phyloP scores from a whole-genome alignment of 2,329 filamentous ascomycete genomes.

The Xylariaceae sp. region DNA sequence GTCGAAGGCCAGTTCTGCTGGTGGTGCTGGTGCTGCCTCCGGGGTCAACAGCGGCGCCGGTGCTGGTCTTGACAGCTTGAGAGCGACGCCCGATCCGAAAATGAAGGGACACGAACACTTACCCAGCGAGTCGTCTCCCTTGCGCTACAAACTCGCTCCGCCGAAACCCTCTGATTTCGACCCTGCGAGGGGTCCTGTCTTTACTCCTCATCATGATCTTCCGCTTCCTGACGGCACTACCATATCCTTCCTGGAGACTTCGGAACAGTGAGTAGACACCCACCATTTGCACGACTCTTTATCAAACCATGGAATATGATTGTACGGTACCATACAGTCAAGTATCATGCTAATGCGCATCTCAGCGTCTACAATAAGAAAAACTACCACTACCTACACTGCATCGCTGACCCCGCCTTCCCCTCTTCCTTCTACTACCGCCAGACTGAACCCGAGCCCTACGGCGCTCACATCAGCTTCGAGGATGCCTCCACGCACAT shows the following conservation, averaged over 20 bases:
- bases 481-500: conserved; percentile 86
- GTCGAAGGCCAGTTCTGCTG: conserved; percentile 42
- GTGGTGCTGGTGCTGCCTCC: neutral
- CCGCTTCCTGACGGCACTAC: conserved; percentile 44
- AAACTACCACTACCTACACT: conserved; percentile 82
- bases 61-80: conserved; percentile 43
- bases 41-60: neutral
- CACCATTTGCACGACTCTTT: neutral
- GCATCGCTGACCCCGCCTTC: conserved; percentile 83
- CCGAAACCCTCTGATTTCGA: conserved; percentile 60
- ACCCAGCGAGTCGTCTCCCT: conserved; percentile 45
- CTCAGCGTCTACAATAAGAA: conserved; percentile 58
- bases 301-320: neutral
- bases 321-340: no score
- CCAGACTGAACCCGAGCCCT: conserved; percentile 79
- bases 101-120: conserved; percentile 36
- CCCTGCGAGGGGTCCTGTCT: conserved; percentile 50
- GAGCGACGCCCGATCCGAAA: conserved; percentile 55
- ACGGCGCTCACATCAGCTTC: conserved; percentile 79
- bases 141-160: conserved; percentile 60
- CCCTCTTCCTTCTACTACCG: conserved; percentile 84
- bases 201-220: conserved; percentile 52
- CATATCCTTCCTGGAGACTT: conserved; percentile 57
- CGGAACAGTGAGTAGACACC: conserved; percentile 52
- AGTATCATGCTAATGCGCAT: conserved; percentile 5